phyloP scores from a whole-genome alignment of 352 stramenopile genomes.

The Phytophthora boehmeriae region DNA sequence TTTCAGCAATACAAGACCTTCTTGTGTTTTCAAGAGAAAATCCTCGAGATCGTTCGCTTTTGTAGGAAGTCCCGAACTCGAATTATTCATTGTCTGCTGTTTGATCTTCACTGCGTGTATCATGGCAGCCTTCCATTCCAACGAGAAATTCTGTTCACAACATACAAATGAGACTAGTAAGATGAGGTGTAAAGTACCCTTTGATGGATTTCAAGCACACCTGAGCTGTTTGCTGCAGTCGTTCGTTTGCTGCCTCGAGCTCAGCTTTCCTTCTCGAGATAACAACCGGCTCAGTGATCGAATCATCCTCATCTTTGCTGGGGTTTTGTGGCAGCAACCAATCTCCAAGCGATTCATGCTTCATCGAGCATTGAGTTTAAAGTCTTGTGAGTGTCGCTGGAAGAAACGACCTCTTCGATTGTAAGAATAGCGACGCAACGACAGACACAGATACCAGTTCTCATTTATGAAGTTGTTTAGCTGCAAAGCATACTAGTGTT shows the following conservation, averaged over 20 bases:
- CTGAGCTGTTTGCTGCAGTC: slow-evolving; percentile 45
- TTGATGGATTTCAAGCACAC: slow-evolving; percentile 12
- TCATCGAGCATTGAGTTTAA: neutral
- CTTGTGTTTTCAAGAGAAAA: slow-evolving; percentile 57
- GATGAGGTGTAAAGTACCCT: neutral
- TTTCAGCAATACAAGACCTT: slow-evolving; percentile 54
- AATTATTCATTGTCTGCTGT: slow-evolving; percentile 4
- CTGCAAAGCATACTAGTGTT: too few species aligned
- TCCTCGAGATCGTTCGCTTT: slow-evolving; percentile 41
- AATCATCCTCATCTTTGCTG: slow-evolving; percentile 16
- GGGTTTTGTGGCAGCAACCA: slow-evolving; percentile 9
- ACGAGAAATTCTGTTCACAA: slow-evolving; percentile 51
- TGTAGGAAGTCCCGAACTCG: neutral
- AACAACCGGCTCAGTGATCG: slow-evolving; percentile 9
- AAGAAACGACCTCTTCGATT: slow-evolving; percentile 13
- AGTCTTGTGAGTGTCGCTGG: slow-evolving; percentile 3
- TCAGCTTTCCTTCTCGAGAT: slow-evolving; percentile 34
- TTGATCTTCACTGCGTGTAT: slow-evolving; percentile 58
- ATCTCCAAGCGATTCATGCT: slow-evolving; percentile 18
- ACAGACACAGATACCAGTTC: slow-evolving; percentile 1
- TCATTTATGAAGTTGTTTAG: neutral
- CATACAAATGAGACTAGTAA: neutral
- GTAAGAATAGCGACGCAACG: slow-evolving; percentile 25
- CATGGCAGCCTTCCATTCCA: slow-evolving; percentile 67
- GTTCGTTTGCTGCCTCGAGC: slow-evolving; percentile 39